Base-by-base conservation (phyloP, 352 stramenopile genomes). In the Ophiocytium majus region DNA sequence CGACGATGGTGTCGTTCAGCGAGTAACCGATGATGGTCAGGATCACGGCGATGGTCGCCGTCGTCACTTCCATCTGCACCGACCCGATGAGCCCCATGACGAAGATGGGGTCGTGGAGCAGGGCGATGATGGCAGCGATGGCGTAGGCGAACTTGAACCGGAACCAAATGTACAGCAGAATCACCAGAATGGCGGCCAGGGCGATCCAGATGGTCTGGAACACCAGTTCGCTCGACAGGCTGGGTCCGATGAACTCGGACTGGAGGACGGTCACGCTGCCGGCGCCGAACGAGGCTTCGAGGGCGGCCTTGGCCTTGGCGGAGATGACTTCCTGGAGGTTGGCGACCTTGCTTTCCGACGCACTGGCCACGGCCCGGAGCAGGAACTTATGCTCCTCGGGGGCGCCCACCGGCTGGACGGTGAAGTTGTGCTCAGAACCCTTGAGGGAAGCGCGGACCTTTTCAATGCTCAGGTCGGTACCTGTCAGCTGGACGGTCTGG, bases 1-100 rank as follows among this genome's bases (percentile, higher is more conserved):
- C 43, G 35, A 81, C 75, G 31, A 81, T 66, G 32, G 75, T 81
- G 75, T 81, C 75, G 36, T 81, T 81, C 34, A 81, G 31, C 28
- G 75, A 81, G 35, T 81, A 81, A 28, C 75, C 75, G 36, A 81
- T 28, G 32, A 81, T 81, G 28, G 75, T 32, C 36, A 81, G 35
- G 23, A 81, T 49, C 23, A 32, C 75, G 28, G 75, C 75, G 28
- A 81, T 33, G 36, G 35, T 36, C n/a, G 31, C 31, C 31, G 35
- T 23, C n/a, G 32, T 28, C 31, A 81, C 34, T 33, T 81, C 75
- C 35, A 74, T 81, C 36, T 81, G 75, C 31, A 66, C 31, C 28
- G 35, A 49, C 31, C 23, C 31, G 31, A 81, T 74, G 31, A 66
- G 31, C 36, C 75, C 75, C 31, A 36, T 36, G 31, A 36, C 35